Conservation (phyloP, 768 basidiomycete species). For the Rhodotorula paludigena region DNA sequence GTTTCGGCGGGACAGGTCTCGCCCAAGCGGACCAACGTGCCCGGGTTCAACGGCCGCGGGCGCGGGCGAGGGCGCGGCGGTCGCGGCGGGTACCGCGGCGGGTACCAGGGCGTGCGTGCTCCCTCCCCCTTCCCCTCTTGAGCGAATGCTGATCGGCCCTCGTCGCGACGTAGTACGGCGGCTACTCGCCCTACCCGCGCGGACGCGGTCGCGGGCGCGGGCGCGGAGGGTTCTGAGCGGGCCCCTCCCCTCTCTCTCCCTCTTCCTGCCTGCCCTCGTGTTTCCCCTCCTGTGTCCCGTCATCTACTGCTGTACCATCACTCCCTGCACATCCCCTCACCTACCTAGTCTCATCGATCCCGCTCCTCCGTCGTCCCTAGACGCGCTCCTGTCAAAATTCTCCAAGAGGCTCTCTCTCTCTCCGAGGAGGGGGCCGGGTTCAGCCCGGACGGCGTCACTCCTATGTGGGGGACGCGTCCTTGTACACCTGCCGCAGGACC, state of each 20-base stretch:
- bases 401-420: too few relatives aligned
- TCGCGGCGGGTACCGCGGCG: conserved; percentile 39
- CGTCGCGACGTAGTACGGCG: conserved; percentile 1
- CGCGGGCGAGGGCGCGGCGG: conserved; percentile 57
- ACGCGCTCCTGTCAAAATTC: too few relatives aligned
- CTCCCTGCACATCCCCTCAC: too few relatives aligned
- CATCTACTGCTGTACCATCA: too few relatives aligned
- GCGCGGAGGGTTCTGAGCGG: conserved; percentile 6
- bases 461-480: too few relatives aligned
- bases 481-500: too few relatives aligned
- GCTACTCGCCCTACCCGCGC: conserved; percentile 31
- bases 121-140: not conserved
- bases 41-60: conserved; percentile 74
- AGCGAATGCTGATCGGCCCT: not conserved
- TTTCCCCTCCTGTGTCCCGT: too few relatives aligned
- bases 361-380: too few relatives aligned
- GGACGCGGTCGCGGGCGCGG: conserved; percentile 15
- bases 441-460: too few relatives aligned
- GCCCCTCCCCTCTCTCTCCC: not conserved
- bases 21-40: conserved; percentile 90
- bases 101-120: conserved; percentile 30
- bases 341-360: too few relatives aligned
- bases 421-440: too few relatives aligned
- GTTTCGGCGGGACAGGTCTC: conserved; percentile 61
- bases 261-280: too few relatives aligned